phyloP scores from a whole-genome alignment of 768 basidiomycete genomes.

The Boletus rufocinnamomeus region DNA sequence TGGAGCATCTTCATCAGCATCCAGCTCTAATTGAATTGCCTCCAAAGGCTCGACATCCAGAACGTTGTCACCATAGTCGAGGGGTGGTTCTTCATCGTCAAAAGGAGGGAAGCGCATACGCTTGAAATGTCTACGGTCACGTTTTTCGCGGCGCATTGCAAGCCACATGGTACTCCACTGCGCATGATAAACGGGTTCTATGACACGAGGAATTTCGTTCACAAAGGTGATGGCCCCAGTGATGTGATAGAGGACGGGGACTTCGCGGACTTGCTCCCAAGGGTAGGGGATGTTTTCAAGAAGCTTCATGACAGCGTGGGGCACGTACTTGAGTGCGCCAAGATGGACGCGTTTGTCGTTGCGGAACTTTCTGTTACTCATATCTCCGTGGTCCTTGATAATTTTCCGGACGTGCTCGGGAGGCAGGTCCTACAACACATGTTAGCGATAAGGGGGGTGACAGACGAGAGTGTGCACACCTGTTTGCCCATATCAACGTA shows the following conservation, averaged over 20 bases:
- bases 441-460: conserved; percentile 2
- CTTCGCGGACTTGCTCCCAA: conserved; percentile 99
- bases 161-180: conserved; percentile 99
- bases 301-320: conserved; percentile 98
- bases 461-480: conserved; percentile 45
- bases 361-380: conserved; percentile 99
- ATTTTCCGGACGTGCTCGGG: conserved; percentile 99
- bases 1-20: conserved; percentile 86
- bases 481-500: conserved; percentile 93
- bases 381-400: conserved; percentile 99
- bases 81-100: conserved; percentile 97
- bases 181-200: conserved; percentile 97
- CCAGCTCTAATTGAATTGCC: conserved; percentile 95
- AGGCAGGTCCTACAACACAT: conserved; percentile 72
- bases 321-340: conserved; percentile 97
- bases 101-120: conserved; percentile 99
- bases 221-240: conserved; percentile 99
- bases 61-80: conserved; percentile 99
- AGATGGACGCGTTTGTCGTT: conserved; percentile 99
- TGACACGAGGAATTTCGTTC: conserved; percentile 94
- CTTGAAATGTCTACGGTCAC: conserved; percentile 98
- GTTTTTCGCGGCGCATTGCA: conserved; percentile 97
- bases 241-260: conserved; percentile 97
- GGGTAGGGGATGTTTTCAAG: conserved; percentile 97
- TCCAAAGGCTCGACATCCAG: conserved; percentile 97